These are phyloP conservation scores for Cyclostephanos tholiformis DNA, from an alignment of 108 stramenopile species.

Conservation along the genomic window DNA sequence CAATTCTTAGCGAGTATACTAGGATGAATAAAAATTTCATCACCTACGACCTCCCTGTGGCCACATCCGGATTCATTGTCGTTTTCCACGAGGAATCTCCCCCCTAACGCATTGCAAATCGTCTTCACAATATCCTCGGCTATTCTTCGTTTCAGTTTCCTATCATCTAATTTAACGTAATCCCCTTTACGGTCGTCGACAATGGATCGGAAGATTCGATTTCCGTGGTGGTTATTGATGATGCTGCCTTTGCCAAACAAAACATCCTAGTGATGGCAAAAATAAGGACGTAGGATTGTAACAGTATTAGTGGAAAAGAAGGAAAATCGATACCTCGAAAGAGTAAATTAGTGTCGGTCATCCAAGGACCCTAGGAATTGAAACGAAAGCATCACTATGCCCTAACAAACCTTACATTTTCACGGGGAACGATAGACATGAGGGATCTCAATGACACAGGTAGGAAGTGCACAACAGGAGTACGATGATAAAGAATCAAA, in stretches of 20 bases:
- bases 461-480: too few relatives aligned
- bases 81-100: not conserved
- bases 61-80: not conserved
- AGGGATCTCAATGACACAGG: conserved; percentile 32
- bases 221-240: conserved; percentile 65
- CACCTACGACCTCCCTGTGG: not conserved
- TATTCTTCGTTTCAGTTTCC: not conserved
- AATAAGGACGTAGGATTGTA: too few relatives aligned
- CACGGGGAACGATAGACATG: too few relatives aligned
- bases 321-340: too few relatives aligned
- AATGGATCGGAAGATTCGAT: conserved; percentile 53
- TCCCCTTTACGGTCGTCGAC: not conserved
- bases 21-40: not conserved
- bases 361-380: too few relatives aligned
- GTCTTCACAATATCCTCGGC: not conserved
- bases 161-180: not conserved
- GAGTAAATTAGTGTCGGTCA: too few relatives aligned
- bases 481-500: too few relatives aligned
- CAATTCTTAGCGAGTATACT: not conserved
- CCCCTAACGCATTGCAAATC: not conserved
- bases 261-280: conserved; percentile 43
- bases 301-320: too few relatives aligned
- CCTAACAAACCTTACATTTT: too few relatives aligned
- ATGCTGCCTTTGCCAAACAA: conserved; percentile 64
- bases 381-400: too few relatives aligned